Evolutionary conservation across 352 stramenopile genomes (phyloP).

Genomic region (Phytophthora pistaciae): DNA sequence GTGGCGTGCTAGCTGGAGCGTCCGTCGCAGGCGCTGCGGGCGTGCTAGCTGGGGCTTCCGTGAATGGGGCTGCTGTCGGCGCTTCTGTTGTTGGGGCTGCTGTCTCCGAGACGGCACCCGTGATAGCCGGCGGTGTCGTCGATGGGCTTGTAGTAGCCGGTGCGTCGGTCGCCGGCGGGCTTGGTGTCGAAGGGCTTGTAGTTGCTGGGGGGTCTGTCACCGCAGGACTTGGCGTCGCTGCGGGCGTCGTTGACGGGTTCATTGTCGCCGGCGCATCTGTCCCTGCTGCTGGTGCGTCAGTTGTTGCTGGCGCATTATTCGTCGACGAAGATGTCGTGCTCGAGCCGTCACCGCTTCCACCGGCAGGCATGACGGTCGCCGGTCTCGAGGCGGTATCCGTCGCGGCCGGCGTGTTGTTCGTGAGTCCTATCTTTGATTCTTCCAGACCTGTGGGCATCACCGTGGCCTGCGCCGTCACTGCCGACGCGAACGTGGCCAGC

Average conservation of each 20-base stretch:
- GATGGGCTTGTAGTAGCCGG: slow-evolving; percentile 12
- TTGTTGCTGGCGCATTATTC: slow-evolving; percentile 6
- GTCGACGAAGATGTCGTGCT: slow-evolving; percentile 5
- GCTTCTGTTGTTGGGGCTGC: not conserved
- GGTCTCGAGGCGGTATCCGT: slow-evolving; percentile 8
- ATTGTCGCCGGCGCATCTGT: slow-evolving; percentile 11
- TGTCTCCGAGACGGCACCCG: not conserved
- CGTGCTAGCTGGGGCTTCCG: slow-evolving; percentile 3
- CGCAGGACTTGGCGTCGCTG: slow-evolving; percentile 8
- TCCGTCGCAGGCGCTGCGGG: slow-evolving; percentile 7
- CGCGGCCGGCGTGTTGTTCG: slow-evolving; percentile 9
- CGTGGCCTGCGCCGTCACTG: slow-evolving; percentile 14
- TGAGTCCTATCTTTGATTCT: not conserved
- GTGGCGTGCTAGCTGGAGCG: slow-evolving; percentile 5
- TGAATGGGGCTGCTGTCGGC: slow-evolving; percentile 11
- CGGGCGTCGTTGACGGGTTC: not conserved
- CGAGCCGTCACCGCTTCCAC: slow-evolving; percentile 4
- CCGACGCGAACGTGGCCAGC: slow-evolving; percentile 4
- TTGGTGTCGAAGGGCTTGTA: not conserved
- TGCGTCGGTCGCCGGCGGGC: not conserved
- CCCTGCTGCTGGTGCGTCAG: slow-evolving; percentile 6
- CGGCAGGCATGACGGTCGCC: slow-evolving; percentile 29
- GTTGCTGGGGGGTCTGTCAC: slow-evolving; percentile 9
- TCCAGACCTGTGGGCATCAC: slow-evolving; percentile 15
- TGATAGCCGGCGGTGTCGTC: not conserved